phyloP scores from a whole-genome alignment of 768 basidiomycete genomes.

The Paxillus involutus region DNA sequence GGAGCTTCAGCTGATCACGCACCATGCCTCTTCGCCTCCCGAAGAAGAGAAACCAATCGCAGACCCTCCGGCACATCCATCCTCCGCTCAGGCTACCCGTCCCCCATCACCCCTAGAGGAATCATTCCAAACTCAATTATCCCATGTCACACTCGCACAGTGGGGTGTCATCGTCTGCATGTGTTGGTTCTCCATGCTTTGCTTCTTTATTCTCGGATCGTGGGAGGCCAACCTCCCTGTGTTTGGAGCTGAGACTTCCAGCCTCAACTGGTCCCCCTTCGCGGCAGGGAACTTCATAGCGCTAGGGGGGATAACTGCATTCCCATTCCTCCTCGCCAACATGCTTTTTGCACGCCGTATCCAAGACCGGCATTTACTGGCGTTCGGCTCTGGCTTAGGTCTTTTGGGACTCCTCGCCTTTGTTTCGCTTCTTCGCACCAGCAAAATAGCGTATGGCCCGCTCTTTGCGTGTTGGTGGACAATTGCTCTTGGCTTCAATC shows the following conservation, averaged over 20 bases:
- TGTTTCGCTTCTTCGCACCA: constrained; percentile 42
- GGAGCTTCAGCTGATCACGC: constrained; percentile 10
- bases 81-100: neutral
- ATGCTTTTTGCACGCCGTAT: constrained; percentile 54
- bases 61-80: neutral
- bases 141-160: constrained; percentile 29
- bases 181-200: constrained; percentile 71
- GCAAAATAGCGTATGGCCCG: constrained; percentile 44
- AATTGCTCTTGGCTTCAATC: constrained; percentile 70
- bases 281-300: constrained; percentile 71
- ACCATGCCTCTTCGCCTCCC: neutral
- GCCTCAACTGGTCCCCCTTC: constrained; percentile 59
- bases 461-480: constrained; percentile 45
- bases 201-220: constrained; percentile 67
- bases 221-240: constrained; percentile 73
- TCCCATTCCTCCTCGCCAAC: constrained; percentile 68
- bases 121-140: constrained; percentile 9
- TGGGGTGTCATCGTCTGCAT: constrained; percentile 60
- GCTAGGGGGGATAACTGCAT: constrained; percentile 57
- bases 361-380: constrained; percentile 62
- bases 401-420: constrained; percentile 52
- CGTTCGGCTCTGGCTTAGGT: constrained; percentile 51
- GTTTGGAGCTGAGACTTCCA: constrained; percentile 42
- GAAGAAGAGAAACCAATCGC: constrained; percentile 4
- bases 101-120: constrained; percentile 1